Evolutionary conservation across 2,329 filamentous ascomycete genomes (phyloP), one percentile per base, ranked within the genome.

Genomic region (Colletotrichum sansevieriae): DNA sequence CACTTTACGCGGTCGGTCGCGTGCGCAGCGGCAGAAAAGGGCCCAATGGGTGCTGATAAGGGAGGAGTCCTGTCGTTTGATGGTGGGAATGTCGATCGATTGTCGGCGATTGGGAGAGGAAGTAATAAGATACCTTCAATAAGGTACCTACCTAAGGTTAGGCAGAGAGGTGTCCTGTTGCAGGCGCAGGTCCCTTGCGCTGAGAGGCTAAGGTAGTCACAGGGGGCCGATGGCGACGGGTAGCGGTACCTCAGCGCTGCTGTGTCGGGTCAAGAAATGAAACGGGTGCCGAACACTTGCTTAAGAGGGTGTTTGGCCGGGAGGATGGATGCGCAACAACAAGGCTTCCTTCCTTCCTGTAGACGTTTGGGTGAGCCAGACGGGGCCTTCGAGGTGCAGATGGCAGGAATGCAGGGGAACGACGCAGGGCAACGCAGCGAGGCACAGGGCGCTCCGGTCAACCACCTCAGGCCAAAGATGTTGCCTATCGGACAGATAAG

Each of bases 1-100:
- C 66, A 69, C 66, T 69, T 69, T 61, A 69, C 66, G 66, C 62
- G 62, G 62, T 68, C 47, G 65, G 65, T 69, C 66, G 66, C 66
- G 66, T 66, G 66, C 66, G 66, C 66, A 66, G 55, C 35, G 35
- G 43, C 39, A 39, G 55, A 57, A 35, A 60, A 61, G 39, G 41
- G 62, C 20, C 56, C 55, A 68, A 68, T 68, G 49, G 43, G 35
- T 18, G 10, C 13, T 44, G 66, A 61, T 63, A 54, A 59, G 59
- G 59, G 49, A 62, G 47, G 59, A 56, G 54, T 43, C 13, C 13
- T 29, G 54, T n/a, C 37, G 33, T 22, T 22, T n/a, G 12, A 35
- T 18, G 46, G 35, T 29, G 51, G 49, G 15, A 22, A 25, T 43
- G 43, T 59, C 33, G 57, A 60, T 47, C 44, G 35, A 60, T 15